phyloP scores from a whole-genome alignment of 495 filamentous ascomycete genomes.

The Letharia lupina region DNA sequence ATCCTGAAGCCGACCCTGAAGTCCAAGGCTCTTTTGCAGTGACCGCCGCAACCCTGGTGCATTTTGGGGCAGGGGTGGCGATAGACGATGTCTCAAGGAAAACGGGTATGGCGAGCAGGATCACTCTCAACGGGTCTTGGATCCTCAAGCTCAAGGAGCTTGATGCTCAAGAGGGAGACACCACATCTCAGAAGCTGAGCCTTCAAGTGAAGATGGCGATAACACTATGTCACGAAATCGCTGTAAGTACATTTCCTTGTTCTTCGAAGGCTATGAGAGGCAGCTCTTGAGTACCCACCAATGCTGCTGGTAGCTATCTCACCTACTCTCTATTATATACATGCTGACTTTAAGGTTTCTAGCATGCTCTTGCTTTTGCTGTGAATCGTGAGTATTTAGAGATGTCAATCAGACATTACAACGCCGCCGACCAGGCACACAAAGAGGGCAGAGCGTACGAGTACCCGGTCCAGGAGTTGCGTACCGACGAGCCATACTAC shows the following conservation, averaged over 20 bases:
- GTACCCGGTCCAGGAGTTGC: too few relatives aligned
- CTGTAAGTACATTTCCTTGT: not conserved
- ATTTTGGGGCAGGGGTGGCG: not conserved
- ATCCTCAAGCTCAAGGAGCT: constrained; percentile 4
- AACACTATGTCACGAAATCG: constrained; percentile 5
- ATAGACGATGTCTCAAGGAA: constrained; percentile 4
- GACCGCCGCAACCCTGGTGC: not conserved
- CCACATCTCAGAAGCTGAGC: constrained; percentile 1
- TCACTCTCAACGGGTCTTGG: not conserved
- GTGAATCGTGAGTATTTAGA: not conserved
- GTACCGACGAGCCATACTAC: constrained; percentile 6
- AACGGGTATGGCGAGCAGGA: not conserved
- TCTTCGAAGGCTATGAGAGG: not conserved
- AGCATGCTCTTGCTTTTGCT: constrained; percentile 3
- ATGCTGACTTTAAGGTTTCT: not conserved
- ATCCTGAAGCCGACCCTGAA: not conserved
- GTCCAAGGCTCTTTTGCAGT: not conserved
- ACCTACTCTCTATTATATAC: not conserved
- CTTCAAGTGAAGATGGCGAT: constrained; percentile 9
- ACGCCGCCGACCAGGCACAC: not conserved
- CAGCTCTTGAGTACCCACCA: not conserved
- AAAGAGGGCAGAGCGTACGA: not conserved
- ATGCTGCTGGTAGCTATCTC: not conserved
- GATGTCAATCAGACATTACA: not conserved
- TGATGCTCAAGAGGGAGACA: not conserved